A percentile compares a stretch with the other conserved stretches of the same genome.
Evolutionary conservation across 306 rosid species (phyloP).

Genomic region (Dryas octopetala): DNA sequence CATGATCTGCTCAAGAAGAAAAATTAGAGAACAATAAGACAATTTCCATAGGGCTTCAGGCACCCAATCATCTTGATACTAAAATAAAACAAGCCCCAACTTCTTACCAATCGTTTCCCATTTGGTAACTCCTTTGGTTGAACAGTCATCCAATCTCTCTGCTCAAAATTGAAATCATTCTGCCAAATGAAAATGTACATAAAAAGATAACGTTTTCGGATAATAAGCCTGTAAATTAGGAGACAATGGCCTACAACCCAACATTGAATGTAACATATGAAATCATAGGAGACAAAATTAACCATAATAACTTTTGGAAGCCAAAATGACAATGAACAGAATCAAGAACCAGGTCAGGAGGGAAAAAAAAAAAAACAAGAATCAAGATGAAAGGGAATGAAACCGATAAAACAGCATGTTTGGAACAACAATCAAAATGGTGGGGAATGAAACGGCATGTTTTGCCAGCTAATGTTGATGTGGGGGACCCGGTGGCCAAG

Average conservation of each 20-base stretch:
- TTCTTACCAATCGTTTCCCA: conserved; percentile 72
- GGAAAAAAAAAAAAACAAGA: too few relatives aligned
- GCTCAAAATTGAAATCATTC: conserved; percentile 87
- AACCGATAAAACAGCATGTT: too few relatives aligned
- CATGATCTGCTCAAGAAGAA: conserved; percentile 65
- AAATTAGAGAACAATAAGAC: conserved; percentile 1
- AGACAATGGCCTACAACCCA: neutral
- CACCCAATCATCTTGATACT: conserved; percentile 16
- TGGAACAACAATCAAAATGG: too few relatives aligned
- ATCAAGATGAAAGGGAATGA: too few relatives aligned
- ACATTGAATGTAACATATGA: neutral
- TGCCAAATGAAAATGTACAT: conserved; percentile 35
- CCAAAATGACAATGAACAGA: neutral
- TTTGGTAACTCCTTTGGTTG: conserved; percentile 61
- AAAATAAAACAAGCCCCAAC: conserved; percentile 14
- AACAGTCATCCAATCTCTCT: conserved; percentile 87
- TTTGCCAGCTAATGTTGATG: too few relatives aligned
- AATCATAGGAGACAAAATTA: neutral
- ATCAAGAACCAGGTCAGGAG: neutral
- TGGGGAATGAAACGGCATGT: too few relatives aligned
- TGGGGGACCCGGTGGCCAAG: too few relatives aligned
- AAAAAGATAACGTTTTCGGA: neutral
- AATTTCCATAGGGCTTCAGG: conserved; percentile 2
- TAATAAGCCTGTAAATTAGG: neutral
- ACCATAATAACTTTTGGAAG: neutral